Conservation (phyloP, 805 yeast species). For the Saccharomycopsis olivae region DNA sequence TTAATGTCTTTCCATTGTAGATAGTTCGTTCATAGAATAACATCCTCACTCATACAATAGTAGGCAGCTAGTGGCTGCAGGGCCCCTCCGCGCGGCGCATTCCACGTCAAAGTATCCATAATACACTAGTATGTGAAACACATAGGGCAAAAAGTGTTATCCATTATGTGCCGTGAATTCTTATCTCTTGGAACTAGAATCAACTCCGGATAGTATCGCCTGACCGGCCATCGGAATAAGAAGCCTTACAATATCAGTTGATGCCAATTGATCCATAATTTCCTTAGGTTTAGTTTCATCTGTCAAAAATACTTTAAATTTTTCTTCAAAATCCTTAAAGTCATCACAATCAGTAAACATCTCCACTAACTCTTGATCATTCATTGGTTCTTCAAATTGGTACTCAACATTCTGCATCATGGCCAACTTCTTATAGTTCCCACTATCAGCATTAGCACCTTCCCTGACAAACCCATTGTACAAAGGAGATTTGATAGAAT, state of each 20-base stretch:
- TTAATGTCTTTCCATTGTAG: too few species aligned
- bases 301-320: neutral
- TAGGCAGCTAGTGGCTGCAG: too few species aligned
- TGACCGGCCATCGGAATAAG: slow-evolving; percentile 15
- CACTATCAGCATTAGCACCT: neutral
- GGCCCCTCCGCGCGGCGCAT: too few species aligned
- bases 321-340: slow-evolving; percentile 5
- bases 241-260: slow-evolving; percentile 7
- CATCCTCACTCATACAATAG: too few species aligned
- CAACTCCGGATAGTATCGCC: slow-evolving; percentile 9
- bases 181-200: too few species aligned
- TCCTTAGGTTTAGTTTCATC: neutral
- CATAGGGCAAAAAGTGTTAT: too few species aligned
- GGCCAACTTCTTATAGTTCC: slow-evolving; percentile 24
- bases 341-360: slow-evolving; percentile 58
- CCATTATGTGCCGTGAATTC: too few species aligned
- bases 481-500: slow-evolving; percentile 27
- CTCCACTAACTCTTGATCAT: slow-evolving; percentile 64
- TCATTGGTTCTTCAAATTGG: slow-evolving; percentile 40
- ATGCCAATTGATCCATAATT: slow-evolving; percentile 3
- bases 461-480: slow-evolving; percentile 19
- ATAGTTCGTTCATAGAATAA: too few species aligned
- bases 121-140: too few species aligned
- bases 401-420: slow-evolving; percentile 28
- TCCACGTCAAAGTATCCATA: too few species aligned